Evolutionary conservation across 257 asterid genomes (phyloP).

Genomic region (Solanum microdontum): DNA sequence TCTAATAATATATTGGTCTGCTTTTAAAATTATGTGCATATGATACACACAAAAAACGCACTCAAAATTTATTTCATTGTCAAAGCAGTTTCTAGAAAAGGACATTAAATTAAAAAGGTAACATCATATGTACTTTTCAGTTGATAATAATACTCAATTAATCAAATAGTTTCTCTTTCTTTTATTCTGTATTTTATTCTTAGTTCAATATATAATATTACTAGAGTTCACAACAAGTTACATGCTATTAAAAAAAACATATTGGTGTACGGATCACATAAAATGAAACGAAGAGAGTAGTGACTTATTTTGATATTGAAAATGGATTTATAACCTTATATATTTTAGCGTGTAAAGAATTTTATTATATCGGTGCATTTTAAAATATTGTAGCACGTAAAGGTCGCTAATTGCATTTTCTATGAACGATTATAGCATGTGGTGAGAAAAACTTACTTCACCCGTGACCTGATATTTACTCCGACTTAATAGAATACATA

Average conservation of each 20-base stretch:
- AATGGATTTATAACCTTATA: not conserved
- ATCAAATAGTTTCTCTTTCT: not conserved
- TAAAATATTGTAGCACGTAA: not conserved
- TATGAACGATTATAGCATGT: not conserved
- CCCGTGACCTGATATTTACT: not conserved
- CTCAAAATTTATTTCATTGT: not conserved
- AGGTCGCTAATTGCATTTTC: not conserved
- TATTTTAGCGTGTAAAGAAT: rapidly evolving
- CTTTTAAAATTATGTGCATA: not conserved
- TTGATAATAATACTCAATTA: not conserved
- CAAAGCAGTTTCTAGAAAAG: slow-evolving; percentile 17
- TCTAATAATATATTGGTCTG: not conserved
- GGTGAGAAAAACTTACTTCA: not conserved
- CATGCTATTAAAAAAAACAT: not conserved
- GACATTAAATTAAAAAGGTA: slow-evolving; percentile 37
- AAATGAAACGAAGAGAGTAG: too few relatives aligned
- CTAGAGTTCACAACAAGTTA: not conserved
- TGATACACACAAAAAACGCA: not conserved
- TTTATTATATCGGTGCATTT: not conserved
- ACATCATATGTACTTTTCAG: slow-evolving; percentile 18
- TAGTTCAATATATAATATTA: not conserved
- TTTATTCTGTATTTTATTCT: not conserved
- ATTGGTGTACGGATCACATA: not conserved
- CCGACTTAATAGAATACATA: not conserved
- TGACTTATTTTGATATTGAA: not conserved